phyloP scores from a whole-genome alignment of 768 basidiomycete genomes.

The Xerocomellus amylosporus region DNA sequence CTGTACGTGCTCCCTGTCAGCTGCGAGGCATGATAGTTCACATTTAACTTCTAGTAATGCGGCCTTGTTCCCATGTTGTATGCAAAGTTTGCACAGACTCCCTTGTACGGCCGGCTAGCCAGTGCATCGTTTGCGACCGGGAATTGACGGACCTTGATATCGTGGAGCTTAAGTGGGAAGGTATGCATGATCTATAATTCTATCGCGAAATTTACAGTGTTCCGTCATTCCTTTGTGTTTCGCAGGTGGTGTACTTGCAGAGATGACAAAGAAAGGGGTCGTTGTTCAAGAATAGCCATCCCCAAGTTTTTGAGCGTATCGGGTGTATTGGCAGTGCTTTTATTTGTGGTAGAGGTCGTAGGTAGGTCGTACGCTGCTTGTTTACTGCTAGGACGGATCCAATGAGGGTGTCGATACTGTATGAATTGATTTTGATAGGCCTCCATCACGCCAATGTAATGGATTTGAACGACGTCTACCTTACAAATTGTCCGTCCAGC shows the following conservation, averaged over 20 bases:
- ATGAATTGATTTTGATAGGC: no score
- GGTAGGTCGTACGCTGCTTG: no score
- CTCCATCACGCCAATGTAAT: no score
- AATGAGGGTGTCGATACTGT: no score
- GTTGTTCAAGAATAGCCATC: conserved; percentile 75
- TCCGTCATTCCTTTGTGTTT: conserved; percentile 36
- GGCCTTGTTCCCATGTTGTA: conserved; percentile 86
- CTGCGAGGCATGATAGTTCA: background rate
- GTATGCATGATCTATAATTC: conserved; percentile 36
- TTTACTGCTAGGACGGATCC: no score
- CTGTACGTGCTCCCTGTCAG: conserved; percentile 43
- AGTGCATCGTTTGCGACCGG: conserved; percentile 86
- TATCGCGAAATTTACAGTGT: background rate
- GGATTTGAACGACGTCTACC: no score
- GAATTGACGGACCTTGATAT: conserved; percentile 65
- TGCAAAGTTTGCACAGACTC: conserved; percentile 92
- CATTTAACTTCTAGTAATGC: conserved; percentile 53
- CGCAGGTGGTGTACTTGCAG: conserved; percentile 92
- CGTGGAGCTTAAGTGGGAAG: conserved; percentile 86
- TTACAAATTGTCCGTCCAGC: no score
- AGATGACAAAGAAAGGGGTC: conserved; percentile 73
- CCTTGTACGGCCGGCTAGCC: conserved; percentile 70
- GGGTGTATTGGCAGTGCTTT: no score
- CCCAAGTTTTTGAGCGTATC: conserved; percentile 1
- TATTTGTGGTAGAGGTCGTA: no score